phyloP scores from a whole-genome alignment of 306 rosid genomes.

The Dalbergia oliveri region DNA sequence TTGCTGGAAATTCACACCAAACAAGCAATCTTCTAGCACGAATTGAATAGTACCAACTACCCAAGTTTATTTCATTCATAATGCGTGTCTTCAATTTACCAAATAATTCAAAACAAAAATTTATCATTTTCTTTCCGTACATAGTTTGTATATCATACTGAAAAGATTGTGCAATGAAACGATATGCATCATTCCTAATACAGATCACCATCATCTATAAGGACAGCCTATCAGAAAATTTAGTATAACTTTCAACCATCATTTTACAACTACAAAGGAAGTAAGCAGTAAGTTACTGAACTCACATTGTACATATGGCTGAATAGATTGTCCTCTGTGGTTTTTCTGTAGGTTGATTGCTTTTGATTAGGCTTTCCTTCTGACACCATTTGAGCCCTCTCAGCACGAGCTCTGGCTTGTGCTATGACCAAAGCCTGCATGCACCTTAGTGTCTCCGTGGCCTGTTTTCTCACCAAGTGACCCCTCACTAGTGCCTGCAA shows the following conservation, averaged over 20 bases:
- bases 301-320: conserved; percentile 69
- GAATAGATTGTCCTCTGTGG: conserved; percentile 54
- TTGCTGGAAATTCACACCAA: conserved; percentile 1
- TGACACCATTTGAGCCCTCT: conserved; percentile 62
- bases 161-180: conserved; percentile 3
- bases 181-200: conserved; percentile 16
- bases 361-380: conserved; percentile 57
- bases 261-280: conserved; percentile 33
- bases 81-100: background rate
- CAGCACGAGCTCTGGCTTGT: conserved; percentile 89
- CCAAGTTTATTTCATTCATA: background rate
- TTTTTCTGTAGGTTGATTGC: conserved; percentile 61
- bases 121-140: conserved; percentile 2
- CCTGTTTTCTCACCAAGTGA: conserved; percentile 84
- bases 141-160: conserved; percentile 3
- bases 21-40: background rate
- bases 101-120: background rate
- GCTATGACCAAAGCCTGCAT: conserved; percentile 93
- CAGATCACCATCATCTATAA: conserved; percentile 3
- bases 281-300: conserved; percentile 13
- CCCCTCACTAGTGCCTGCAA: conserved; percentile 95
- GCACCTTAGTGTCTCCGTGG: conserved; percentile 75
- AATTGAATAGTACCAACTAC: background rate
- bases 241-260: background rate
- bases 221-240: conserved; percentile 21